Evolutionary conservation across 2,329 filamentous ascomycete genomes (phyloP), one percentile per base, ranked within the genome.

Genomic region (Fusarium sambucinum): DNA sequence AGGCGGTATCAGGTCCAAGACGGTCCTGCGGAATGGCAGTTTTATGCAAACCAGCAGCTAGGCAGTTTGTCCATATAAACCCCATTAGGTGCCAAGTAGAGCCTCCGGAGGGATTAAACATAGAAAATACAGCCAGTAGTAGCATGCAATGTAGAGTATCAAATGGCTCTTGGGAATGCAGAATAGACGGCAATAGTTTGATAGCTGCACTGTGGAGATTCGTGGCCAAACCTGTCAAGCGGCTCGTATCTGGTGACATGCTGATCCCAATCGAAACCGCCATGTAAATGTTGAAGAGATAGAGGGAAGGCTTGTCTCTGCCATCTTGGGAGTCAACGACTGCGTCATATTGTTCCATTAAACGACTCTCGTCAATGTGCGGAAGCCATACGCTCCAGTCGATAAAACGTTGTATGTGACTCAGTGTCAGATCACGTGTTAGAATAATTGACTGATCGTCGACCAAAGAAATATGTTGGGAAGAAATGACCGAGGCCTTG

Each of bases 61-160:
- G 50, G 2, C 57, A 67, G 2, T 62, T 67, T 0, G 63, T 67
- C 47, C 66, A 67, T 0, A 66, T 67, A 0, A 67, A 62, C 0
- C 64, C 64, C 52, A 63, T 44, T 0, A 67, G 44, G 4, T 67
- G 63, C 64, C 64, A 67, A 0, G 52, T 51, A 1, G 52, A 67
- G 9, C 64, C 64, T 21, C 64, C 64, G 0, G 38, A 17, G 0
- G 64, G 33, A n/a, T 19, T 55, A 5, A 66, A 59, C 57, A 67
- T 51, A 0, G 64, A 67, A 17, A 63, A 67, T 0, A 35, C 33
- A 1, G 50, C 63, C 9, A 67, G 13, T 0, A 67, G 2, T 16
- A 67, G 52, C 57, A 66, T 67, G 5, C 63, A 67, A 10, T 67
- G 63, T 1, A 67, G 2, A 0, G 64, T 38, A 4, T 67, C 63